Conservation (phyloP, 352 stramenopile genomes). For the Bremia lactucae region DNA sequence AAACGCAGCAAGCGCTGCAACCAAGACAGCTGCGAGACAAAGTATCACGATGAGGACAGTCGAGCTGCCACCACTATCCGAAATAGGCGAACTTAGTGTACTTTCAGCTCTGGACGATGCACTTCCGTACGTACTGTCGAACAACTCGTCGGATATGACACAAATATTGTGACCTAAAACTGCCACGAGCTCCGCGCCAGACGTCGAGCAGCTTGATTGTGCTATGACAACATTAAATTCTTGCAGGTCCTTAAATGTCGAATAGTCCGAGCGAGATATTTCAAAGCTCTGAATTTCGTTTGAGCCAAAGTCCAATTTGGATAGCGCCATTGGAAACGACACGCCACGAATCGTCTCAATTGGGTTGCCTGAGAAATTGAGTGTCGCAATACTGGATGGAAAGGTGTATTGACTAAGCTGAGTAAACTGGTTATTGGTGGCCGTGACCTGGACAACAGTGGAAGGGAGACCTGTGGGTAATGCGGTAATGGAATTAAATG, state of each 20-base stretch:
- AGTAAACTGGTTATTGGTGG: constrained; percentile 31
- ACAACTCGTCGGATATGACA: constrained; percentile 56
- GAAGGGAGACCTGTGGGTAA: constrained; percentile 23
- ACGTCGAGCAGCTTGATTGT: constrained; percentile 32
- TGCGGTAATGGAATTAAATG: constrained; percentile 30
- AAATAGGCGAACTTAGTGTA: constrained; percentile 4
- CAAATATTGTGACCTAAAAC: constrained; percentile 33
- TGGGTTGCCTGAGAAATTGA: constrained; percentile 51
- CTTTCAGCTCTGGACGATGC: constrained; percentile 19
- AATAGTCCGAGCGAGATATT: constrained; percentile 51
- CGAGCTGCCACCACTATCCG: constrained; percentile 27
- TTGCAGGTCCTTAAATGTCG: constrained; percentile 36
- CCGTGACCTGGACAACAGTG: constrained; percentile 27
- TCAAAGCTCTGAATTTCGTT: constrained; percentile 55
- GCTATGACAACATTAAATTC: constrained; percentile 31
- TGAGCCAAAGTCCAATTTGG: constrained; percentile 34
- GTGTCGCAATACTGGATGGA: constrained; percentile 27
- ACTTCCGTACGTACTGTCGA: constrained; percentile 34
- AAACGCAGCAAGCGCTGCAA: constrained; percentile 37
- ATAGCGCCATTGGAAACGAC: constrained; percentile 38
- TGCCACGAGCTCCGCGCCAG: constrained; percentile 30
- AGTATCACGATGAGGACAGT: constrained; percentile 49
- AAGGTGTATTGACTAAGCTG: constrained; percentile 44
- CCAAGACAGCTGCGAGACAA: constrained; percentile 39
- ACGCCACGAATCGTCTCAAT: constrained; percentile 48